phyloP scores from a whole-genome alignment of 2,329 filamentous ascomycete genomes.

The Penicillium sp. region DNA sequence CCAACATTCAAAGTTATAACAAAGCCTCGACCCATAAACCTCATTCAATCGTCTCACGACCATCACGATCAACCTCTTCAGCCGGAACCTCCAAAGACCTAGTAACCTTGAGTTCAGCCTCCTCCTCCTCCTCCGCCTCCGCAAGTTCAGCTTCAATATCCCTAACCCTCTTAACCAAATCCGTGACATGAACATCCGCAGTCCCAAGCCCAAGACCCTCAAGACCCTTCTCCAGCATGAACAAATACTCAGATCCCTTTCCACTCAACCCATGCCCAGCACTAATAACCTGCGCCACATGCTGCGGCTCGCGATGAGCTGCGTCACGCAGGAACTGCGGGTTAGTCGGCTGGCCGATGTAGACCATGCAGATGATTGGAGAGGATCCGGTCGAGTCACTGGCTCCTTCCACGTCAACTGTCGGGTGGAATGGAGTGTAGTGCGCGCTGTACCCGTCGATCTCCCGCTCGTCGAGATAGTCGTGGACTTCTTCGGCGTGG shows the following conservation, averaged over 20 bases:
- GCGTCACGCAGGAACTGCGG: slow-evolving; percentile 70
- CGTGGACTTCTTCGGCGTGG: slow-evolving; percentile 74
- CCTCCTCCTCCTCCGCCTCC: slow-evolving; percentile 33
- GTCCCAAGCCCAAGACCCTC: slow-evolving; percentile 70
- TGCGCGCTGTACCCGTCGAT: slow-evolving; percentile 97
- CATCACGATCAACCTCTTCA: slow-evolving; percentile 10
- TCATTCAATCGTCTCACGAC: slow-evolving; percentile 18
- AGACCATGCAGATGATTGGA: slow-evolving; percentile 66
- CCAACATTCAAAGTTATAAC: background rate
- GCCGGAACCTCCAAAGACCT: slow-evolving; percentile 22
- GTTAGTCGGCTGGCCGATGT: slow-evolving; percentile 91
- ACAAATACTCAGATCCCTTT: slow-evolving; percentile 84
- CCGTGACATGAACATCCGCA: slow-evolving; percentile 78
- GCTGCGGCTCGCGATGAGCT: slow-evolving; percentile 66
- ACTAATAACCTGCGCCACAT: slow-evolving; percentile 77
- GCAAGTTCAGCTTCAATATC: slow-evolving; percentile 52
- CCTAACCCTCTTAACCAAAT: slow-evolving; percentile 71
- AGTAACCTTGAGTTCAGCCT: slow-evolving; percentile 30
- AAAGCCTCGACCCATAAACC: background rate
- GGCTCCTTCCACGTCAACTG: background rate
- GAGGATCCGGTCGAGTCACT: background rate
- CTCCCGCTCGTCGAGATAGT: slow-evolving; percentile 92
- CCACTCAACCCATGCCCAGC: slow-evolving; percentile 78
- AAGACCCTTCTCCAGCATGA: slow-evolving; percentile 73
- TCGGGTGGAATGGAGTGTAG: slow-evolving; percentile 71